A percentile compares a stretch with the other conserved stretches of the same genome.
phyloP scores from a whole-genome alignment of 805 yeast genomes.

The Myxozyma geophila region DNA sequence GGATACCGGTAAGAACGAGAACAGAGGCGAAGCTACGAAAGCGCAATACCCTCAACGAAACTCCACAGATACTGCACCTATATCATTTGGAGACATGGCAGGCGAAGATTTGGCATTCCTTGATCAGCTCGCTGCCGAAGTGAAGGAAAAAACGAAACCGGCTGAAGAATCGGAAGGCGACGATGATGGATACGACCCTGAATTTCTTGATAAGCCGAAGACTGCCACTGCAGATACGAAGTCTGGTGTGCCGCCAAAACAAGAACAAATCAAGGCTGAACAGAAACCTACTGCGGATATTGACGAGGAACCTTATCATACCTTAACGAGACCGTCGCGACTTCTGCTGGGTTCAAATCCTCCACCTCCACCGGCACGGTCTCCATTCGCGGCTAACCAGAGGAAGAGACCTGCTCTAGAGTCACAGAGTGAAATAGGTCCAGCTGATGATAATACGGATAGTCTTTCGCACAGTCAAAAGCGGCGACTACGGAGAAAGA shows the following conservation, averaged over 20 bases:
- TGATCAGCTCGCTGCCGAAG: constrained; percentile 4
- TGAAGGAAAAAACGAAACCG: not conserved
- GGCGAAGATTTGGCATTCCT: constrained; percentile 29
- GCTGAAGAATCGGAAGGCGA: constrained; percentile 13
- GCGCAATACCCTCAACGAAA: not conserved
- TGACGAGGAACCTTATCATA: constrained; percentile 35
- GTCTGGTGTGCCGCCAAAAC: not conserved
- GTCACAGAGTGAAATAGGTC: not conserved
- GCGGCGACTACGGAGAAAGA: constrained; percentile 20
- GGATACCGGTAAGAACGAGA: not conserved
- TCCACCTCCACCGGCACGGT: constrained; percentile 5
- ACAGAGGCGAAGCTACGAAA: not conserved
- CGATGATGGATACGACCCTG: not conserved
- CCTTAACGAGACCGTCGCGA: constrained; percentile 27
- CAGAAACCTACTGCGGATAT: not conserved
- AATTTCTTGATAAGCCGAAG: constrained; percentile 3
- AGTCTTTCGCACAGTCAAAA: constrained; percentile 26
- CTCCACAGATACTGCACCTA: constrained; percentile 2
- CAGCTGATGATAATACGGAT: not conserved
- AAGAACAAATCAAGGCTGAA: not conserved
- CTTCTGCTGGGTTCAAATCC: not conserved
- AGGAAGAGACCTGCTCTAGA: not conserved
- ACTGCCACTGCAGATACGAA: not conserved
- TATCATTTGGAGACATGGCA: constrained; percentile 33
- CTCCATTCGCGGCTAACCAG: not conserved